Base-by-base conservation (phyloP, 2,329 filamentous ascomycete species). In the Exophiala bonariae region DNA sequence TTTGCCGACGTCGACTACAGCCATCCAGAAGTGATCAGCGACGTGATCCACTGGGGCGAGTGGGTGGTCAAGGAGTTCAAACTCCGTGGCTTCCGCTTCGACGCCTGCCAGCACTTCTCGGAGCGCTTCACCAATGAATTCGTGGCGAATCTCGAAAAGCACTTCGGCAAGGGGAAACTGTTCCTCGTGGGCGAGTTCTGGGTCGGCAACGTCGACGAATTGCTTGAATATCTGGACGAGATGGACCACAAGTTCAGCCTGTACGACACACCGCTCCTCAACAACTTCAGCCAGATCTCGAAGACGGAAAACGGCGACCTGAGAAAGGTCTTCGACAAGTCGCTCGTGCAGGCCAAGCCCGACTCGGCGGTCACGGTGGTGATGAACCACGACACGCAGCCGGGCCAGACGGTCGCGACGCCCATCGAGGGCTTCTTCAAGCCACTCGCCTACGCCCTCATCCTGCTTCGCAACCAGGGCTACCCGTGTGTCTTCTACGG, bases 51-150 rank as follows among this genome's bases (percentile, higher is more conserved):
- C 41, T 89, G 85, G 86, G 82, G 81, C 2, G 68, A 76, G 3
- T 89, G 86, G 86, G 73, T 89, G 47, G 75, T 78, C 1, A 68
- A 77, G 4, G 72, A 83, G 49, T 61, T 87, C 0, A 77, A 78
- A 0, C 68, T 89, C 9, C 74, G 77, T 51, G 85, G 85, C 1
- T 83, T 89, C 63, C 75, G 86, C 14, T 76, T 89, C 41, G 86
- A 89, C 62, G 86, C 85, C 10, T 81, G 83, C 22, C 86, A 87
- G 66, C 86, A 89, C 66, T 87, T 83, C 65, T 84, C 80, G 20
- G 77, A 79, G 49, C 71, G 74, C n/a, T 89, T 89, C 60, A 75
- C 84, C 23, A 75, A 74, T 33, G 74, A 81, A n/a, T 86, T 86
- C 66, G 77, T 87, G 41, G 68, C 70, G 4, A 69, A 77, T 36